Evolutionary conservation across 108 stramenopile genomes (phyloP).

Genomic region (Skeletonema potamos): DNA sequence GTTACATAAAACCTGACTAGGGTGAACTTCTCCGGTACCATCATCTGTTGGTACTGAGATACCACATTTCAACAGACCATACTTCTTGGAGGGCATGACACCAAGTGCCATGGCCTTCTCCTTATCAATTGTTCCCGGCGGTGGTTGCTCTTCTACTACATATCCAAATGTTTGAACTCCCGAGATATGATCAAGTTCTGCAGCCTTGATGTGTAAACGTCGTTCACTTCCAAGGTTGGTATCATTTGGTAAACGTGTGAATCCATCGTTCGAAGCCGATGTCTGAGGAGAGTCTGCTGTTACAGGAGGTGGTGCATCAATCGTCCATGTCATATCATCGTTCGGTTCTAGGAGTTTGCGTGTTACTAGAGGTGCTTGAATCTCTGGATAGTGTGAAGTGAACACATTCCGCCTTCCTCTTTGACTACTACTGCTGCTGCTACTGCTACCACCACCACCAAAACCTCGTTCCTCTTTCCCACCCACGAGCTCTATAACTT

Average conservation of each 20-base stretch:
- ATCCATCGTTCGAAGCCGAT: conserved; percentile 17
- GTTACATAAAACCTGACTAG: conserved; percentile 59
- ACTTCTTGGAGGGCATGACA: conserved; percentile 62
- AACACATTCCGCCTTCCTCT: conserved; percentile 53
- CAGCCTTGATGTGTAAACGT: conserved; percentile 65
- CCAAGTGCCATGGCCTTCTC: conserved; percentile 68
- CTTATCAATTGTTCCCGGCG: conserved; percentile 61
- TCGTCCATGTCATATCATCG: conserved; percentile 65
- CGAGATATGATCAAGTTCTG: conserved; percentile 72
- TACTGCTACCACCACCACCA: not conserved
- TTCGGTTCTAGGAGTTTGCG: conserved; percentile 33
- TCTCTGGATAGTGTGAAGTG: conserved; percentile 63
- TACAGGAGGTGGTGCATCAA: conserved; percentile 43
- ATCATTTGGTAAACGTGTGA: conserved; percentile 30
- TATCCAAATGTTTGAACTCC: conserved; percentile 86
- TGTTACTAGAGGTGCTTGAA: conserved; percentile 23
- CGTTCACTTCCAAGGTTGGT: conserved; percentile 4
- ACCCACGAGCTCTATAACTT: conserved; percentile 73
- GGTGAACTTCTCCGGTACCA: conserved; percentile 49
- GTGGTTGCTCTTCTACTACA: conserved; percentile 70
- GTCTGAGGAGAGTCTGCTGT: not conserved
- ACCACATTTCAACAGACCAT: conserved; percentile 68
- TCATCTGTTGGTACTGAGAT: conserved; percentile 66
- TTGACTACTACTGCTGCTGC: conserved; percentile 11
- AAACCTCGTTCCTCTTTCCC: conserved; percentile 47